Base-by-base conservation (phyloP, 495 filamentous ascomycete species). In the Neurospora sp. region DNA sequence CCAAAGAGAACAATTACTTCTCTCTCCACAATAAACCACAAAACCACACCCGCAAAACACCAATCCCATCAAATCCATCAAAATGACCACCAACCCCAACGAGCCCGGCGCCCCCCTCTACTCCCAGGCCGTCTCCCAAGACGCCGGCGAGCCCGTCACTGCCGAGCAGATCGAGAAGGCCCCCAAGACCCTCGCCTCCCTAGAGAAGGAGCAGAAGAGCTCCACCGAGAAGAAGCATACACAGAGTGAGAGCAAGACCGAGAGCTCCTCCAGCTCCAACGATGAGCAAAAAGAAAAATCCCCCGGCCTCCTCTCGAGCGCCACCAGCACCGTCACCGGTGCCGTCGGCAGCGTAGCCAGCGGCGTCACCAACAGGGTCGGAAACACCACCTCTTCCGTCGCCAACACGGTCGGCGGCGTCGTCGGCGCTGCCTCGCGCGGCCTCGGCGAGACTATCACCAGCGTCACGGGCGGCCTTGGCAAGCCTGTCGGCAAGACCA, bases 361-460 rank as follows among this genome's bases (percentile, higher is more conserved):
- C 42, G 91, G 81, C 1, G 72, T 84, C 11, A 84, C 84, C 70
- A 88, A 88, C 79, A 86, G 84, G 0, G 85, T 86, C 38, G 85
- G 85, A 43, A 87, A 84, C 42, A 77, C 86, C 34, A 86, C 89
- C 3, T 89, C 90, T 72, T 93, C 91, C 1, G 88, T 89, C 9
- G 92, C 91, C 37, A 89, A 90, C 73, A 93, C 91, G 2, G 88
- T 89, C 8, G 92, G 92, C 37, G 89, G 89, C 42, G 86, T 93
- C 1, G 86, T 91, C 1, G 91, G 91, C 48, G 90, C 90, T 5
- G 89, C 89, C 2, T 86, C 88, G 8, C 86, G 91, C 17, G 82
- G 80, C 34, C 15, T 83, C 39, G 82, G 81, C n/a, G 81, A 82
- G 74, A 80, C 83, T 0, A 78, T 85, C 62, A 83, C 74, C 6